phyloP scores from a whole-genome alignment of 768 basidiomycete species.

The Zangia roseola region DNA sequence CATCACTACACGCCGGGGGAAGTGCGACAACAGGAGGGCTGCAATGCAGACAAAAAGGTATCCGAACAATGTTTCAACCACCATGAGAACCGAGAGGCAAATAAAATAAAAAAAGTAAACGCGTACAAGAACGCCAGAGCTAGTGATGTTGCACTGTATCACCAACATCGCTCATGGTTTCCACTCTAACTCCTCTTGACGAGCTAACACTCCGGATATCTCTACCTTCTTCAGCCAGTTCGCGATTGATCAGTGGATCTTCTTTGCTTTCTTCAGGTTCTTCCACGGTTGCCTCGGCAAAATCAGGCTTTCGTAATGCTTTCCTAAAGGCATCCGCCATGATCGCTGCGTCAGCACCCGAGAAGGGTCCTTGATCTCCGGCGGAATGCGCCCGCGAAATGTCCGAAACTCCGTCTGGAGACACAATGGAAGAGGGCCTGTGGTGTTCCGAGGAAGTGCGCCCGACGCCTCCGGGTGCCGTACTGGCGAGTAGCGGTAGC shows the following conservation, averaged over 20 bases:
- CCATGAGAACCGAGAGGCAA: constrained; percentile 34
- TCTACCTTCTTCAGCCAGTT: constrained; percentile 86
- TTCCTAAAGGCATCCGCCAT: constrained; percentile 92
- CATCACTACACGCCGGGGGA: constrained; percentile 30
- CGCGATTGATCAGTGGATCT: constrained; percentile 54
- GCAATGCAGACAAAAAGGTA: constrained; percentile 31
- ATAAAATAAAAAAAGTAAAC: constrained; percentile 37
- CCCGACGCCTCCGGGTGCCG: constrained; percentile 32
- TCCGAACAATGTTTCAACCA: constrained; percentile 34
- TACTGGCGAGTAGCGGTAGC: constrained; percentile 47
- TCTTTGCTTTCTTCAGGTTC: constrained; percentile 49
- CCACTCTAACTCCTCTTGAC: constrained; percentile 76
- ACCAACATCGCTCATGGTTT: constrained; percentile 58
- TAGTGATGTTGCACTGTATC: constrained; percentile 48
- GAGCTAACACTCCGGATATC: constrained; percentile 83
- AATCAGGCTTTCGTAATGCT: constrained; percentile 86
- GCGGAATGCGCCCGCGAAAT: constrained; percentile 60
- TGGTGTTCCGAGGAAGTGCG: constrained; percentile 33
- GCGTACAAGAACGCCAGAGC: constrained; percentile 36
- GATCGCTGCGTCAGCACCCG: constrained; percentile 84
- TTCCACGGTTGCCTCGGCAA: constrained; percentile 65
- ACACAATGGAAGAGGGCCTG: constrained; percentile 40
- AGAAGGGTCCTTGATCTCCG: constrained; percentile 70
- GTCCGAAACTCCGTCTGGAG: constrained; percentile 75
- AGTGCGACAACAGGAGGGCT: constrained; percentile 31